Evolutionary conservation across 441 rosid species (phyloP), one percentile per base, ranked within the genome.

Genomic region (Mallotus repandus): DNA sequence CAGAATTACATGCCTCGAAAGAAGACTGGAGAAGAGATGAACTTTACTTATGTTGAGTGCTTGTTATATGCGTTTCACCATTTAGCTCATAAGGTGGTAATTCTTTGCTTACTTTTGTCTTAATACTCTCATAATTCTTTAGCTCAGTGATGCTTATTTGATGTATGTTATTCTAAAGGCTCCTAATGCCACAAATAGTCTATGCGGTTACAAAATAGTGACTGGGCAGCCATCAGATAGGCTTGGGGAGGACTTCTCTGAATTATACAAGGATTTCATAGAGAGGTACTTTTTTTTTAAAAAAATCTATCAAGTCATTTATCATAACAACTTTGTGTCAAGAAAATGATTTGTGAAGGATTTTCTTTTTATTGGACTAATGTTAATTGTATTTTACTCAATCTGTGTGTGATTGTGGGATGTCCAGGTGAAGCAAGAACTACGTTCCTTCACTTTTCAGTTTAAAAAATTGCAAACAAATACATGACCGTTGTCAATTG

Each of bases 151-250:
- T 82, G 70, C 76, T 74, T 67, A 81, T 80, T 80, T 78, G 71
- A 70, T 71, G 49, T 64, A 43, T 85, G 46, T 71, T 54, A 60
- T 77, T 74, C 14, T 73, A 63, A 75, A 96, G 99, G 99, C 91
- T 78, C 98, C 99, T 22, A 96, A 96, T 86, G 97, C 99, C 41
- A 86, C 97, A 73, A 96, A 96, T 80, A 82, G 96, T 80, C 82
- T 96, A 25, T 93, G 98, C 61, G 99, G 99, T 72, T 93, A 96
- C 83, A 91, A 93, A 81, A 89, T 93, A 79, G 99, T 96, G 79
- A 96, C 98, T n/a, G 99, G 99, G 67, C 98, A 96, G 79, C 99
- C 99, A 72, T 96, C 99, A 53, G 98, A 96, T 79, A 87, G 98
- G 85, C 91, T 96, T 53, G 99, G 99, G 64, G 98, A 93, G 87